Percentiles rank a stretch among this genome's conserved stretches.
Evolutionary conservation across 78 protist species (phyloP).

Genomic region (Dictyostelium capitatum): DNA sequence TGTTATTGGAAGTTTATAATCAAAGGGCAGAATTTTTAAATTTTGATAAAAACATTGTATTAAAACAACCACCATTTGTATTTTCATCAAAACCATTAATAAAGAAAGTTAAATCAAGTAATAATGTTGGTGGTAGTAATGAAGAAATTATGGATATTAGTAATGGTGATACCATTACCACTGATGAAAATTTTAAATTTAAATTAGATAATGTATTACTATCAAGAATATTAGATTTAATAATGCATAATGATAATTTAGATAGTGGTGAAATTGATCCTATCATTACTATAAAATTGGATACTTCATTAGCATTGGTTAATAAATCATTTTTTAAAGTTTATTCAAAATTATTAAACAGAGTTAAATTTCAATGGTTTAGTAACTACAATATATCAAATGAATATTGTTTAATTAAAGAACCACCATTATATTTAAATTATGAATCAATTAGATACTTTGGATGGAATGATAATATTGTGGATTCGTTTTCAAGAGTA

Average conservation of each 20-base stretch:
- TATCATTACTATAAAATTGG: background rate
- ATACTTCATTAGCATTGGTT: background rate
- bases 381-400: background rate
- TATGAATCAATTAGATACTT: slow-evolving; percentile 2
- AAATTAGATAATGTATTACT: background rate
- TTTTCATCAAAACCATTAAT: background rate
- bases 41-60: background rate
- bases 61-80: background rate
- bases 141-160: background rate
- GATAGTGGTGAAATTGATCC: background rate
- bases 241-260: background rate
- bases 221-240: background rate
- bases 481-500: background rate
- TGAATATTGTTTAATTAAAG: background rate
- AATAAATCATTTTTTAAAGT: background rate
- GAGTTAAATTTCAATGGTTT: background rate
- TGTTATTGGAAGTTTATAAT: background rate
- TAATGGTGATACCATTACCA: background rate
- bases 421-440: slow-evolving; percentile 3
- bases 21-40: background rate
- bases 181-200: background rate
- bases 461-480: background rate
- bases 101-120: background rate
- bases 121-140: background rate
- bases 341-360: background rate